Evolutionary conservation across 352 stramenopile species (phyloP).

Genomic region (Pythium biforme): DNA sequence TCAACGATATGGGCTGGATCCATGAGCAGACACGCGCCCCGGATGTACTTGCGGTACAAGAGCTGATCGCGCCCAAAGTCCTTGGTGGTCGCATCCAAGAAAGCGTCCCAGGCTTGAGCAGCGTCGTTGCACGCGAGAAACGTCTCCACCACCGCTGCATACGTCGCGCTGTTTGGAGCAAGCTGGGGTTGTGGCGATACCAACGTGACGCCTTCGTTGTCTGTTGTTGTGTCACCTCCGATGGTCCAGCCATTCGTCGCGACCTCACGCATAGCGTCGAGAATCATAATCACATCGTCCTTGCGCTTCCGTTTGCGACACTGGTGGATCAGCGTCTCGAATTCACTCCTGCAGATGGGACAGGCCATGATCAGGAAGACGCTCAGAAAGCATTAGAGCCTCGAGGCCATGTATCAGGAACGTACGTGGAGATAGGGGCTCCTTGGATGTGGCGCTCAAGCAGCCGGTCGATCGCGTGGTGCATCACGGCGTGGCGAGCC

Average conservation of each 20-base stretch:
- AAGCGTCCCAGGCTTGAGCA: constrained; percentile 47
- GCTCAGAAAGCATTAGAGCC: too few relatives aligned
- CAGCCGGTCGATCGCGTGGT: constrained; percentile 66
- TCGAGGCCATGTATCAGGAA: too few relatives aligned
- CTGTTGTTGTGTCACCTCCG: background rate
- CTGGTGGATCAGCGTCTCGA: constrained; percentile 77
- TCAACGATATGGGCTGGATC: constrained; percentile 55
- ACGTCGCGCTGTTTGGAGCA: constrained; percentile 56
- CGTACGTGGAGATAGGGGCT: constrained; percentile 52
- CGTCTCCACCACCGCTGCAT: constrained; percentile 63
- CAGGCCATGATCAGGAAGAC: too few relatives aligned
- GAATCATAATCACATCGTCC: constrained; percentile 57
- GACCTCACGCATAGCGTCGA: constrained; percentile 54
- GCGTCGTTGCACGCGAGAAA: constrained; percentile 67
- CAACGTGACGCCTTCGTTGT: background rate
- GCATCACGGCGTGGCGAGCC: constrained; percentile 61
- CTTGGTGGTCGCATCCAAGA: constrained; percentile 37
- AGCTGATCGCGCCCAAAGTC: constrained; percentile 39
- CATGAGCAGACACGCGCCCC: constrained; percentile 53
- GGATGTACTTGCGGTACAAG: constrained; percentile 71
- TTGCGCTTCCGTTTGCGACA: constrained; percentile 81
- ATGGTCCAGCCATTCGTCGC: constrained; percentile 38
- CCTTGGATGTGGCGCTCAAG: constrained; percentile 45
- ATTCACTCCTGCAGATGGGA: constrained; percentile 46
- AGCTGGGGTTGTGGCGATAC: constrained; percentile 53